Conservation (phyloP, 345 rosid genomes). For the Camelina laxa region DNA sequence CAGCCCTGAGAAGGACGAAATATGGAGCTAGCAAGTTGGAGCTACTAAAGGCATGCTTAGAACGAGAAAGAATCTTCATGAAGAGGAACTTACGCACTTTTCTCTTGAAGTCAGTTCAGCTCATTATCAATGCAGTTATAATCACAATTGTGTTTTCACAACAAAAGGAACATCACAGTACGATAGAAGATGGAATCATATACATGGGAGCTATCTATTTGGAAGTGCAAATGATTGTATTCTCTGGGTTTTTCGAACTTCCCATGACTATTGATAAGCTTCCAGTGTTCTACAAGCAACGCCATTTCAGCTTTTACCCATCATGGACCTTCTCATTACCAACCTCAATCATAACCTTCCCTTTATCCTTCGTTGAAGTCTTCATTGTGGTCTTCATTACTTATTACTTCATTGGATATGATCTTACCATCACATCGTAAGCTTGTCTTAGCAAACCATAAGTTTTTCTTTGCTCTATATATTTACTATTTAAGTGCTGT, state of each 20-base stretch:
- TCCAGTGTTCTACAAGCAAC: slow-evolving; percentile 81
- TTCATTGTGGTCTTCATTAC: slow-evolving; percentile 55
- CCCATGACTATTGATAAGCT: slow-evolving; percentile 75
- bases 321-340: slow-evolving; percentile 72
- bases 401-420: slow-evolving; percentile 64
- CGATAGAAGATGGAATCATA: slow-evolving; percentile 44
- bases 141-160: slow-evolving; percentile 32
- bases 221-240: slow-evolving; percentile 51
- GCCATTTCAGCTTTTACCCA: slow-evolving; percentile 64
- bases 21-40: slow-evolving; percentile 61
- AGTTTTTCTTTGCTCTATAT: neutral
- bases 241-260: slow-evolving; percentile 61
- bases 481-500: neutral
- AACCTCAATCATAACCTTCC: slow-evolving; percentile 58
- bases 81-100: slow-evolving; percentile 62
- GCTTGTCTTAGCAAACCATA: neutral
- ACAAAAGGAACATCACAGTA: slow-evolving; percentile 28
- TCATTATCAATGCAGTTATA: slow-evolving; percentile 24
- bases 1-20: slow-evolving; percentile 54
- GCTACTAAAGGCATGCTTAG: slow-evolving; percentile 56
- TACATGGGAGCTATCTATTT: slow-evolving; percentile 65
- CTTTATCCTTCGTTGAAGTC: slow-evolving; percentile 62
- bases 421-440: slow-evolving; percentile 55
- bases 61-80: slow-evolving; percentile 66
- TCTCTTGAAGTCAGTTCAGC: slow-evolving; percentile 54